phyloP scores from a whole-genome alignment of 306 rosid genomes.

The Ochetophila trinervis region DNA sequence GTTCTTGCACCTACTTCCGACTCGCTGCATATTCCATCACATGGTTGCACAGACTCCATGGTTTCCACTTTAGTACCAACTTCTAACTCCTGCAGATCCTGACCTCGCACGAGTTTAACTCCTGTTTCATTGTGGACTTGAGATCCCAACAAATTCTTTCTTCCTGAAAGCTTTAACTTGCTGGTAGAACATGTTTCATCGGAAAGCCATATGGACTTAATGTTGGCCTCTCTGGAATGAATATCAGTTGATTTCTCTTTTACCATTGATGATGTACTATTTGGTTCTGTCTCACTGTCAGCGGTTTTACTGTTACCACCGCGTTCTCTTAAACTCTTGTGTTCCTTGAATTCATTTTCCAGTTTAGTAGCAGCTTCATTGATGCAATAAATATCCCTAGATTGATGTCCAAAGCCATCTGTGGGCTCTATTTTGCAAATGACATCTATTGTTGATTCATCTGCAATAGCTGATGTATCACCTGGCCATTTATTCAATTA shows the following conservation, averaged over 20 bases:
- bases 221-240: conserved; percentile 19
- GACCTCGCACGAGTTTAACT: neutral
- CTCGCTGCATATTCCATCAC: conserved; percentile 18
- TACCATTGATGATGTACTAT: conserved; percentile 22
- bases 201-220: neutral
- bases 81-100: conserved; percentile 7
- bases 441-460: conserved; percentile 19
- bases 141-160: neutral
- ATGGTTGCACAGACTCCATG: neutral
- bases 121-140: conserved; percentile 5
- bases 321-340: conserved; percentile 24
- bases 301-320: conserved; percentile 15
- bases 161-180: neutral
- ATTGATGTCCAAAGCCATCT: conserved; percentile 25
- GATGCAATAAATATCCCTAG: conserved; percentile 15
- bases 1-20: neutral
- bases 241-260: conserved; percentile 26
- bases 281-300: conserved; percentile 17
- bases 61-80: neutral
- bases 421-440: conserved; percentile 22
- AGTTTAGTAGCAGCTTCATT: conserved; percentile 24
- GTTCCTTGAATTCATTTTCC: conserved; percentile 26
- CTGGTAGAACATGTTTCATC: neutral
- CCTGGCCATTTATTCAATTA: conserved; percentile 25
- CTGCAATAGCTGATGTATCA: conserved; percentile 31